Percentiles rank a stretch among this genome's conserved stretches.
Conservation (phyloP, 257 asterid genomes). For the Galeopsis tetrahit region DNA sequence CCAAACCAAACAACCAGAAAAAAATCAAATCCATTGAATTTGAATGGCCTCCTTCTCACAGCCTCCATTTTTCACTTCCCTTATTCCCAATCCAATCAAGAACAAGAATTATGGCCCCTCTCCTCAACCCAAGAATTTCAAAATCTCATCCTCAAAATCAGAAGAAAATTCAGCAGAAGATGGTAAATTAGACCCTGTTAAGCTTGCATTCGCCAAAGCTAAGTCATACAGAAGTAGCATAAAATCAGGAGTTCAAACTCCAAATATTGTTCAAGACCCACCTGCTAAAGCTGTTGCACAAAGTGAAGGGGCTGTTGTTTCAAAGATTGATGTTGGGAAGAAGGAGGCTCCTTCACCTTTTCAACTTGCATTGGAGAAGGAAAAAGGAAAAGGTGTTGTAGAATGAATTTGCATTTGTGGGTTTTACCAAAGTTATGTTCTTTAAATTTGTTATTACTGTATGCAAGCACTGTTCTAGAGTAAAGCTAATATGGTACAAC, state of each 20-base stretch:
- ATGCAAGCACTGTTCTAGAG: not conserved
- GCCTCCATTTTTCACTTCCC: slow-evolving; percentile 52
- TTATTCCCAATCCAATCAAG: slow-evolving; percentile 36
- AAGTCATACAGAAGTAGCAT: slow-evolving; percentile 54
- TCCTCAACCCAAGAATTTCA: slow-evolving; percentile 39
- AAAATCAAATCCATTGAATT: slow-evolving; percentile 35
- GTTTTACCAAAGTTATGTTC: not conserved
- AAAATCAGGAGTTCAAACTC: slow-evolving; percentile 39
- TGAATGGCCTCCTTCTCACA: slow-evolving; percentile 63
- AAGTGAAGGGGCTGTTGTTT: slow-evolving; percentile 25
- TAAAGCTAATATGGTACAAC: not conserved
- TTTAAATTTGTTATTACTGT: not conserved
- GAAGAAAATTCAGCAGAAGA: slow-evolving; percentile 45
- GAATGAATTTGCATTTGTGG: slow-evolving; percentile 21
- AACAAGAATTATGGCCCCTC: slow-evolving; percentile 25
- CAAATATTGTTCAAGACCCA: slow-evolving; percentile 35
- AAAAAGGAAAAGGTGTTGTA: slow-evolving; percentile 42
- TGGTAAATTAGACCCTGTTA: slow-evolving; percentile 52
- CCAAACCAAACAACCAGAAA: slow-evolving; percentile 1
- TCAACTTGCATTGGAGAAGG: slow-evolving; percentile 57
- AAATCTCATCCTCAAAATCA: slow-evolving; percentile 46
- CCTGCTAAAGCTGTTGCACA: slow-evolving; percentile 36
- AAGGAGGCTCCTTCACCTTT: slow-evolving; percentile 47
- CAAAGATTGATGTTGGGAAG: slow-evolving; percentile 30
- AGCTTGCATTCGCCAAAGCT: slow-evolving; percentile 71